Evolutionary conservation across 2,329 filamentous ascomycete species (phyloP).

Genomic region (Colletotrichum chrysophilum): DNA sequence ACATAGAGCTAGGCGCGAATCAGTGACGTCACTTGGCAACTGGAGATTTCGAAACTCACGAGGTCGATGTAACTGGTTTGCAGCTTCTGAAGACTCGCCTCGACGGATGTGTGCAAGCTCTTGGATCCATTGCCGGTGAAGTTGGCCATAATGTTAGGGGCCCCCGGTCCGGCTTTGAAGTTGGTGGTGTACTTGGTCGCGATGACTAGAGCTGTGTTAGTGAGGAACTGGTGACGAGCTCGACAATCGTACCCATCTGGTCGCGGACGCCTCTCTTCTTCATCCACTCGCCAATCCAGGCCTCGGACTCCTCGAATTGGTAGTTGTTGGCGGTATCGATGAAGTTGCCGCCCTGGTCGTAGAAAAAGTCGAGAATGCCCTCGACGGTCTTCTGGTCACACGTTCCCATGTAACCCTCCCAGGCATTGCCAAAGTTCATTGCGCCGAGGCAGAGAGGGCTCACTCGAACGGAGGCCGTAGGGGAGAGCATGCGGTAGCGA

Average conservation of each 20-base stretch:
- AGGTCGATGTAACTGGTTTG: slow-evolving; percentile 74
- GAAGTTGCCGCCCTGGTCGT: slow-evolving; percentile 70
- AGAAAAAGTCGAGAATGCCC: slow-evolving; percentile 70
- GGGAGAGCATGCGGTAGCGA: slow-evolving; percentile 70
- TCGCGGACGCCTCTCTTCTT: slow-evolving; percentile 66
- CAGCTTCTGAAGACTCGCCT: slow-evolving; percentile 63
- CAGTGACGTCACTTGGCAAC: neutral
- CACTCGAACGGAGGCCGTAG: slow-evolving; percentile 69
- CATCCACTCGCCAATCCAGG: slow-evolving; percentile 76
- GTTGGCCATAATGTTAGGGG: slow-evolving; percentile 54
- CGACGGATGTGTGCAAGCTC: slow-evolving; percentile 60
- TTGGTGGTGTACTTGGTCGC: slow-evolving; percentile 73
- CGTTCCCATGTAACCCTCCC: slow-evolving; percentile 64
- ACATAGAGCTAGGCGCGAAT: slow-evolving; percentile 53
- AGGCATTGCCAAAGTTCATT: slow-evolving; percentile 69
- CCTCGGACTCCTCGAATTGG: slow-evolving; percentile 66
- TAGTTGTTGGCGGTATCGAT: slow-evolving; percentile 77
- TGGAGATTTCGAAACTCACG: slow-evolving; percentile 35
- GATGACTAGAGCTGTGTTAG: slow-evolving; percentile 51
- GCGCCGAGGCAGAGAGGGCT: slow-evolving; percentile 69
- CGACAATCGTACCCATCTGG: slow-evolving; percentile 56
- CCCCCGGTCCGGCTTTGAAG: slow-evolving; percentile 50
- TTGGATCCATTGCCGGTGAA: slow-evolving; percentile 66
- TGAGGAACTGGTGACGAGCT: neutral
- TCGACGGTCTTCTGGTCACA: slow-evolving; percentile 69